phyloP scores from a whole-genome alignment of 2,329 filamentous ascomycete species.

The Colletotrichum spinosum region DNA sequence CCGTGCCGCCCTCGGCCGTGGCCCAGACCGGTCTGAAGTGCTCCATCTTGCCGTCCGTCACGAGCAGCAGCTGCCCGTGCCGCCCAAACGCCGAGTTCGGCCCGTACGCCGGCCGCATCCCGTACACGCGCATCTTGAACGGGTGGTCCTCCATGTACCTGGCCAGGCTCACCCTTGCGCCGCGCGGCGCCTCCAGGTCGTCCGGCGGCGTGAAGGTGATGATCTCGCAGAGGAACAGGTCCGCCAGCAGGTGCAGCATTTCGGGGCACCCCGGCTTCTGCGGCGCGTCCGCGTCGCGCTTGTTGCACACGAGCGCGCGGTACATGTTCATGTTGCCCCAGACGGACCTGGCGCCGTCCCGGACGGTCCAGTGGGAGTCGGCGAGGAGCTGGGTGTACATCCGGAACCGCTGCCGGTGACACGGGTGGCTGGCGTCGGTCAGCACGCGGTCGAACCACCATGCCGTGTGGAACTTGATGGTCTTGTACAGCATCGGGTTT shows the following conservation, averaged over 20 bases:
- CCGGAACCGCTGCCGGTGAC: conserved; percentile 2
- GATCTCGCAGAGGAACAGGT: conserved; percentile 18
- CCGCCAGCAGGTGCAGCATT: conserved; percentile 29
- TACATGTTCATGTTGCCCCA: conserved; percentile 18
- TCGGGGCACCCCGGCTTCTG: conserved; percentile 23
- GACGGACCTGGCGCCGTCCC: not conserved
- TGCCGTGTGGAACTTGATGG: not conserved
- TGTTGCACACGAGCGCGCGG: conserved; percentile 15
- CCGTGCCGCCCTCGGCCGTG: not conserved
- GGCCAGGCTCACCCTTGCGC: not conserved
- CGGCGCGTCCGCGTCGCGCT: not conserved
- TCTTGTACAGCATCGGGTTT: not conserved
- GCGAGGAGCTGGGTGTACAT: conserved; percentile 26
- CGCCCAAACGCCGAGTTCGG: not conserved
- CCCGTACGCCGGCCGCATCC: not conserved
- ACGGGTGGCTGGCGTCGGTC: not conserved
- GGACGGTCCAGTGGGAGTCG: not conserved
- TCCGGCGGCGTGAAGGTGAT: conserved; percentile 21
- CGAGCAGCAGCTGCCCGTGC: conserved; percentile 17
- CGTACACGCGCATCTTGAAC: conserved; percentile 25
- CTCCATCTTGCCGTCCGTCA: conserved; percentile 5
- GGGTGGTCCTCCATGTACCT: not conserved
- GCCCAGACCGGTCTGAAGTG: conserved; percentile 18
- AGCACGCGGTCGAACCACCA: conserved; percentile 5
- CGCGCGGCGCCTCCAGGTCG: not conserved